Conservation (phyloP, 768 basidiomycete species). For the Lepiota subincarnata region DNA sequence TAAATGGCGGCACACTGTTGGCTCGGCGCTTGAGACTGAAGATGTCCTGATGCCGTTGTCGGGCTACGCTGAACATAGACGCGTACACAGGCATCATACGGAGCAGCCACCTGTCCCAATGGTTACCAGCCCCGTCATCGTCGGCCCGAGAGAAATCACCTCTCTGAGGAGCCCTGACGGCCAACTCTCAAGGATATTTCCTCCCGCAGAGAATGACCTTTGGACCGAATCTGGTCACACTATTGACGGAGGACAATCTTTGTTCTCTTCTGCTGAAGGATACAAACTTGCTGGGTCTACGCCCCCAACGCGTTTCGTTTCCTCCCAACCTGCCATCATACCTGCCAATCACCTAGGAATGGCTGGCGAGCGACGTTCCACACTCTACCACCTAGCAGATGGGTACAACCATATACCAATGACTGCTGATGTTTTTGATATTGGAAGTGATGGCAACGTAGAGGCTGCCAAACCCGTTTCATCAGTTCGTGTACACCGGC, state of each 20-base stretch:
- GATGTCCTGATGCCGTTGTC: slow-evolving; percentile 7
- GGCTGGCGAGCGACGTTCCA: not conserved
- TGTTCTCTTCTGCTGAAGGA: slow-evolving; percentile 2
- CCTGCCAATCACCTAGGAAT: not conserved
- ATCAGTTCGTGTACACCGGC: not conserved
- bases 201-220: not conserved
- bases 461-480: not conserved
- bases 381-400: not conserved
- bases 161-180: not conserved
- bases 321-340: not conserved
- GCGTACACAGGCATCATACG: not conserved
- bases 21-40: not conserved
- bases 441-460: not conserved
- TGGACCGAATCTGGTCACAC: not conserved
- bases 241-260: not conserved
- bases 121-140: not conserved
- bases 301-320: not conserved
- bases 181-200: not conserved
- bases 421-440: slow-evolving; percentile 1
- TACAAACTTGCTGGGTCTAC: not conserved
- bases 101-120: not conserved
- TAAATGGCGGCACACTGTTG: slow-evolving; percentile 3
- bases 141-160: not conserved
- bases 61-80: not conserved
- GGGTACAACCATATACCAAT: not conserved